Percentiles rank a stretch among this genome's conserved stretches.
These are phyloP conservation scores for Fistulifera solaris DNA, from an alignment of 108 stramenopile genomes.

Conservation along the genomic window DNA sequence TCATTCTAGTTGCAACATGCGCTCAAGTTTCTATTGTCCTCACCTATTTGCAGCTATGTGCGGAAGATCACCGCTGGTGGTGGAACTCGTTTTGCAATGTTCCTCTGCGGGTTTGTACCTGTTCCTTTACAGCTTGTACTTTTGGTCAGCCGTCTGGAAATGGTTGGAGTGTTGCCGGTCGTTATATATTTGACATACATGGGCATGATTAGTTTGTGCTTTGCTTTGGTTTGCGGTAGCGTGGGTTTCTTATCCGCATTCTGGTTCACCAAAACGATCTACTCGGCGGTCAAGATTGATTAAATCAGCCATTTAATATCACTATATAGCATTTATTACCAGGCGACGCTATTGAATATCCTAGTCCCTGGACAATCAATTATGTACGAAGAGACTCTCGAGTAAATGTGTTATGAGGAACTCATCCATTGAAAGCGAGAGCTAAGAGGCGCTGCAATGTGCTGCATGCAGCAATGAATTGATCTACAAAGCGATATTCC, in stretches of 20 bases:
- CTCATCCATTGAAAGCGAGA: too few species aligned
- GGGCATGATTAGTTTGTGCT: slow-evolving; percentile 85
- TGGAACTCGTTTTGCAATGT: slow-evolving; percentile 94
- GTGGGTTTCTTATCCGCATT: slow-evolving; percentile 82
- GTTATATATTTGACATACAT: slow-evolving; percentile 97
- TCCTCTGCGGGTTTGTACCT: slow-evolving; percentile 90
- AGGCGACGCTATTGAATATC: too few species aligned
- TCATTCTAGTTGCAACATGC: slow-evolving; percentile 90
- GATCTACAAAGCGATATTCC: too few species aligned
- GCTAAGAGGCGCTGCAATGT: too few species aligned
- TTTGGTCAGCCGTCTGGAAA: slow-evolving; percentile 73
- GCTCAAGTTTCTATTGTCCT: slow-evolving; percentile 93
- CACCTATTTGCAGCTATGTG: slow-evolving; percentile 95
- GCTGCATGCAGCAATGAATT: too few species aligned
- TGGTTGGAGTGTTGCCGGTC: slow-evolving; percentile 77
- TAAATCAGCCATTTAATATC: slow-evolving; percentile 9
- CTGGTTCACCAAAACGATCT: slow-evolving; percentile 53
- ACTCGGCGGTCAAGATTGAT: slow-evolving; percentile 47
- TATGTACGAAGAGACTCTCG: too few species aligned
- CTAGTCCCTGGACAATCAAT: too few species aligned
- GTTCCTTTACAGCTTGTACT: slow-evolving; percentile 92
- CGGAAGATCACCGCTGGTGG: slow-evolving; percentile 98
- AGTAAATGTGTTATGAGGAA: too few species aligned
- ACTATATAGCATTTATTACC: too few species aligned
- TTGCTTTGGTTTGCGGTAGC: slow-evolving; percentile 84